Evolutionary conservation across 1,139 yeast species (phyloP).

Genomic region (Pichia sp.): DNA sequence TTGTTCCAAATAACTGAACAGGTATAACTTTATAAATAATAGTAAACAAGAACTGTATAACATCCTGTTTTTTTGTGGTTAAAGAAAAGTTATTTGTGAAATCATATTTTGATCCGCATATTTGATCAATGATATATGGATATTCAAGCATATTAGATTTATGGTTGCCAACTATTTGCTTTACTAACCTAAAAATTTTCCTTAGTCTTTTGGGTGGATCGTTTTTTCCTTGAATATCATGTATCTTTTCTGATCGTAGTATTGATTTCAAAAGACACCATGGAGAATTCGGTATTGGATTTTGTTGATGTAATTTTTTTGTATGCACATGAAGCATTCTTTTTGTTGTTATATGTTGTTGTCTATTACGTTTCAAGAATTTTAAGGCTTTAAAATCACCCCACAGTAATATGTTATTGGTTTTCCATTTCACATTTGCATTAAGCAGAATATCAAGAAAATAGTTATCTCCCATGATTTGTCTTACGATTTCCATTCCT

Average conservation of each 20-base stretch:
- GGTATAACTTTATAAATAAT: slow-evolving; percentile 49
- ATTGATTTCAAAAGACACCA: slow-evolving; percentile 11
- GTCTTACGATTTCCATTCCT: slow-evolving; percentile 34
- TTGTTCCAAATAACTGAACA: slow-evolving; percentile 46
- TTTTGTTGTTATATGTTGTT: slow-evolving; percentile 5
- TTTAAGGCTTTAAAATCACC: slow-evolving; percentile 26
- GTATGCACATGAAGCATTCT: slow-evolving; percentile 20
- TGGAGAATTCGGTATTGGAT: slow-evolving; percentile 20
- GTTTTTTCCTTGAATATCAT: background rate
- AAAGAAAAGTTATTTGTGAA: slow-evolving; percentile 20
- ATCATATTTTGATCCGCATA: slow-evolving; percentile 17
- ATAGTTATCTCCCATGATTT: slow-evolving; percentile 29
- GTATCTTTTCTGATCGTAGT: slow-evolving; percentile 5
- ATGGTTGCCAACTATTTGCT: slow-evolving; percentile 27
- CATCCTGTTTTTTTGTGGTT: slow-evolving; percentile 28
- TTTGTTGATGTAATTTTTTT: slow-evolving; percentile 6
- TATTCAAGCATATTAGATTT: slow-evolving; percentile 23
- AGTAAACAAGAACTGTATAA: slow-evolving; percentile 37
- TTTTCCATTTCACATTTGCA: slow-evolving; percentile 26
- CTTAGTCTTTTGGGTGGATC: slow-evolving; percentile 25
- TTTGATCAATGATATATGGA: slow-evolving; percentile 26
- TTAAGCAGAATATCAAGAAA: slow-evolving; percentile 34
- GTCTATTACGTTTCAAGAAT: background rate
- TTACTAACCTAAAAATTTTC: slow-evolving; percentile 14
- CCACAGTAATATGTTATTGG: slow-evolving; percentile 28